These are phyloP conservation scores for Cajanus cajan DNA, from an alignment of 306 rosid genomes.

Conservation along the genomic window DNA sequence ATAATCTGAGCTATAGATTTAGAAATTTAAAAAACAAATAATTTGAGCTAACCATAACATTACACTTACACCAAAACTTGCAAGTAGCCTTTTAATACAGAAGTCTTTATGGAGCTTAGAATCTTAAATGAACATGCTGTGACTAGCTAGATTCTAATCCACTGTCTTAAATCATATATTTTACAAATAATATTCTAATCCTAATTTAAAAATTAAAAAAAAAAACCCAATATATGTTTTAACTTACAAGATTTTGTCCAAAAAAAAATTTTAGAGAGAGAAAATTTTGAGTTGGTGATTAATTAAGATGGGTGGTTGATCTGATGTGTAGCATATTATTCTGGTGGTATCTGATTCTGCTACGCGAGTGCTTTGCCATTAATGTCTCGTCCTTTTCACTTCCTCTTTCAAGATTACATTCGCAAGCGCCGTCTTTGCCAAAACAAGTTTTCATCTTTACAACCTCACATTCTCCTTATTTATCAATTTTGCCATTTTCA, in stretches of 20 bases:
- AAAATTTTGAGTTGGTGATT: neutral
- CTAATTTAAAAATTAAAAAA: neutral
- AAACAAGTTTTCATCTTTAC: neutral
- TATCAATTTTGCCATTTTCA: neutral
- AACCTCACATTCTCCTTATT: neutral
- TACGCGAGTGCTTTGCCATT: neutral
- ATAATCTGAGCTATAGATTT: no score
- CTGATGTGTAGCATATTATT: neutral
- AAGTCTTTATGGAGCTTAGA: neutral
- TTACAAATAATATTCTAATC: neutral
- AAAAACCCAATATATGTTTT: no score
- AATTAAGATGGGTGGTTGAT: neutral
- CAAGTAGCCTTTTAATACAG: no score
- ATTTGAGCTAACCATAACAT: no score
- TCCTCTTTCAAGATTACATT: neutral
- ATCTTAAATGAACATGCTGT: neutral
- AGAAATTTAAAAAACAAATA: no score
- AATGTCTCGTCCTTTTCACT: constrained; percentile 34
- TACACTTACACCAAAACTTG: no score
- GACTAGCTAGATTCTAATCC: neutral
- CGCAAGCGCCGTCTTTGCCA: constrained; percentile 6
- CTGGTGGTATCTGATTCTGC: neutral
- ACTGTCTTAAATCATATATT: neutral
- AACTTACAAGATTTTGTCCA: neutral
- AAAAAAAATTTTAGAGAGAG: neutral